Evolutionary conservation across 1,284 basidiomycete genomes (phyloP), one percentile per base, ranked within the genome.

Genomic region (Trichosporon faecale): DNA sequence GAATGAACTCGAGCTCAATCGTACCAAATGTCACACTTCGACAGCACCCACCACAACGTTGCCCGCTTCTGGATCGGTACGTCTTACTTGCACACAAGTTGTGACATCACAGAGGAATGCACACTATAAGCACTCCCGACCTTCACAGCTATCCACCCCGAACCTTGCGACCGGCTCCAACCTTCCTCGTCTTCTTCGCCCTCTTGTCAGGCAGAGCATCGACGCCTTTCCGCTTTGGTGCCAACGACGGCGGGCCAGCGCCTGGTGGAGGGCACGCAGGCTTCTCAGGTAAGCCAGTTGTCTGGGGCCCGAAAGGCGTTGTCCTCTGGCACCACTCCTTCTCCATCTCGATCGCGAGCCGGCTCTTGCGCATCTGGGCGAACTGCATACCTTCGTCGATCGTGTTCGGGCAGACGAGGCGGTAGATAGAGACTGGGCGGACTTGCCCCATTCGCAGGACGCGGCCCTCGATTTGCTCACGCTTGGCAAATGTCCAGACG

Each of bases 371-470:
- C 12, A 52, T 49, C 18, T 66, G 65, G 25, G 65, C 46, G 18
- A 66, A 66, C 6, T 18, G 7, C 25, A 66, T 33, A 18, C 65
- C 65, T 9, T 49, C 46, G 29, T 66, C 65, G 27, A 66, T 66
- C 2, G 65, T 66, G 18, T 66, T 31, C 18, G 18, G 23, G 7
- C 11, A 29, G 29, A 66, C 57, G 12, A 67, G 8, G 7, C 66
- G 66, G 37, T 67, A 16, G 18, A 67, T 44, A 4, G 55, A 23
- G 23, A 14, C 49, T 3, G 21, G 49, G 2, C 49, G n/a, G 21
- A 3, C 11, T 23, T 52, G 49, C 4, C 49, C 49, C 21, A 52
- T 12, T 12, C 49, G 6, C 49, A 52, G 23, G 21, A 52, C 11
- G 5, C 49, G 49, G 21, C 66, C 57, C 18, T 61, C 29, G 9